A percentile compares a stretch with the other conserved stretches of the same genome.
Conservation (phyloP, 2,329 filamentous ascomycete species). For the Apiospora rasikravindrae region DNA sequence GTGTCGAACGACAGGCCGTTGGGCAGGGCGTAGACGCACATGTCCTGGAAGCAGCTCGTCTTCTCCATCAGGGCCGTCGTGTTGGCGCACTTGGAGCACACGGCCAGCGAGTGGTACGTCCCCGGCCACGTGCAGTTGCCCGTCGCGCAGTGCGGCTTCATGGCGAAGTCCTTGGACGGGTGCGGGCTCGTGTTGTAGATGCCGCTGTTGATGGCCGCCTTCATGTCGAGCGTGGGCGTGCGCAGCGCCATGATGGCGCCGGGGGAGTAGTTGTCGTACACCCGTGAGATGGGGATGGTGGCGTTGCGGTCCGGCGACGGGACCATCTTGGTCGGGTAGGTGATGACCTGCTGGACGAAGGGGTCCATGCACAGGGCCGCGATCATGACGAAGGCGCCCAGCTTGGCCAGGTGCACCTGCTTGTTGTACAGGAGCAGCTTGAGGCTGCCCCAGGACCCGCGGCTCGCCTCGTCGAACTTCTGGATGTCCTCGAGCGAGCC, state of each 20-base stretch:
- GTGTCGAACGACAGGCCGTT: constrained; percentile 21
- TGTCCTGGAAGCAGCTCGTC: background rate
- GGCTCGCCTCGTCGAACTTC: constrained; percentile 28
- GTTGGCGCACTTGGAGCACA: constrained; percentile 26
- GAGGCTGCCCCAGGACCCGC: constrained; percentile 26
- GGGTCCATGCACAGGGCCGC: constrained; percentile 24
- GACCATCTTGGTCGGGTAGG: constrained; percentile 23
- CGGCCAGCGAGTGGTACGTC: constrained; percentile 23
- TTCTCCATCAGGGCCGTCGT: constrained; percentile 23
- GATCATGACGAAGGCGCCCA: constrained; percentile 28
- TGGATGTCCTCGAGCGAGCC: constrained; percentile 26
- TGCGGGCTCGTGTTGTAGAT: constrained; percentile 22
- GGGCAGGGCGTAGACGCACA: constrained; percentile 23
- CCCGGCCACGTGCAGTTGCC: constrained; percentile 26
- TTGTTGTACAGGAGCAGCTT: constrained; percentile 23
- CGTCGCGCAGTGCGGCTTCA: constrained; percentile 20
- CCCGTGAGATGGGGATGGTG: constrained; percentile 18
- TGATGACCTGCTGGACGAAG: constrained; percentile 27
- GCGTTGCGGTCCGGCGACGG: constrained; percentile 12
- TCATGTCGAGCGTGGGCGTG: constrained; percentile 24
- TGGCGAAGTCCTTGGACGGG: constrained; percentile 20
- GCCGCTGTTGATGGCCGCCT: constrained; percentile 25
- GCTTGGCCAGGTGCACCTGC: constrained; percentile 25
- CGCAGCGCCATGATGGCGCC: constrained; percentile 22
- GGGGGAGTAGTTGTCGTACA: constrained; percentile 21